These are phyloP conservation scores for Kodamaea lidongshanica DNA, from an alignment of 805 yeast genomes.

Conservation along the genomic window DNA sequence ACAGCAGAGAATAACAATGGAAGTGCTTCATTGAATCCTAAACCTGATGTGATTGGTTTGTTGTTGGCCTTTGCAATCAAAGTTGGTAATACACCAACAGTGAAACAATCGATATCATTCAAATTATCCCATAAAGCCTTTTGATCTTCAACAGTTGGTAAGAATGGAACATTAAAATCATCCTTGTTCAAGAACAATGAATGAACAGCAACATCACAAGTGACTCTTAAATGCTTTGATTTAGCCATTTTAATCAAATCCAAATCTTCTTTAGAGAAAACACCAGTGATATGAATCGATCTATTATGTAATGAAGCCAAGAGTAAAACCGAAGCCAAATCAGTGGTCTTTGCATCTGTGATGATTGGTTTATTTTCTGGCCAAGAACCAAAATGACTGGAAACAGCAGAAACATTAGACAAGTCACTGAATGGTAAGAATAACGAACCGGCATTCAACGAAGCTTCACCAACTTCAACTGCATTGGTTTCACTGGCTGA, in stretches of 20 bases:
- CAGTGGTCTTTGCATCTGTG: constrained; percentile 88
- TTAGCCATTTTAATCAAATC: constrained; percentile 80
- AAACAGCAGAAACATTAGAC: constrained; percentile 65
- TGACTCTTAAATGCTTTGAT: constrained; percentile 71
- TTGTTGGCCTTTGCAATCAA: constrained; percentile 62
- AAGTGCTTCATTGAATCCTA: constrained; percentile 73
- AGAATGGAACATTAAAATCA: constrained; percentile 61
- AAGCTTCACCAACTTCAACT: constrained; percentile 52
- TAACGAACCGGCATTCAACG: constrained; percentile 67
- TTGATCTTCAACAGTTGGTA: constrained; percentile 81
- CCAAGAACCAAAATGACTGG: constrained; percentile 79
- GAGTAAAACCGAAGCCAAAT: constrained; percentile 84
- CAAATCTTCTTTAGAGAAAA: constrained; percentile 73
- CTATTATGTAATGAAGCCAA: constrained; percentile 83
- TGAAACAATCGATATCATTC: constrained; percentile 73
- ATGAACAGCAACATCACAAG: constrained; percentile 83
- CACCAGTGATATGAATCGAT: constrained; percentile 83
- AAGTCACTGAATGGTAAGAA: constrained; percentile 76
- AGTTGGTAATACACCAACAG: constrained; percentile 76
- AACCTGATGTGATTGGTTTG: constrained; percentile 56
- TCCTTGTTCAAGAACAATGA: constrained; percentile 70
- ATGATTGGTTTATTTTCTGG: constrained; percentile 77
- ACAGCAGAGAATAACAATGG: constrained; percentile 82
- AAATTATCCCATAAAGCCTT: constrained; percentile 74
- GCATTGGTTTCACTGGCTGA: constrained; percentile 76